Evolutionary conservation across 176 grass and related monocot species (phyloP).

Genomic region (Puccinellia tenuiflora): DNA sequence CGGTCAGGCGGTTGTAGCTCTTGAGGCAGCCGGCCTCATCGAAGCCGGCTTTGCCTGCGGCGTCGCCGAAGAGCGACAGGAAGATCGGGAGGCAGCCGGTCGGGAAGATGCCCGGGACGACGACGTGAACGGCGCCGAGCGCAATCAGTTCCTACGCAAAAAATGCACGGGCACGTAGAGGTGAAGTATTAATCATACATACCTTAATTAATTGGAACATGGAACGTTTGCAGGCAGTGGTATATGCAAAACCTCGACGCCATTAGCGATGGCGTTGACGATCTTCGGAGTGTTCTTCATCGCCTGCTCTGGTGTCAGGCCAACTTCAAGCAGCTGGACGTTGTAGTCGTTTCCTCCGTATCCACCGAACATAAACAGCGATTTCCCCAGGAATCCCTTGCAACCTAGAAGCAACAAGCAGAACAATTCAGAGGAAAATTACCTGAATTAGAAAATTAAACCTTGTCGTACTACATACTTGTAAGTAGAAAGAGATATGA

Average conservation of each 20-base stretch:
- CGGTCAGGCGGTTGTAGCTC: constrained; percentile 24
- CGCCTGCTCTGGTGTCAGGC: neutral
- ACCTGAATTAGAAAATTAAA: neutral
- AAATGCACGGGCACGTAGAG: neutral
- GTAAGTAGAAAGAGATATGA: neutral
- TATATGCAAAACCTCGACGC: constrained; percentile 19
- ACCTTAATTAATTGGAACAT: neutral
- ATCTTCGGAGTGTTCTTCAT: constrained; percentile 20
- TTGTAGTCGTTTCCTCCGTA: constrained; percentile 62
- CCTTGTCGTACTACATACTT: neutral
- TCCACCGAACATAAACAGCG: constrained; percentile 35
- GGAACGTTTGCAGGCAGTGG: neutral
- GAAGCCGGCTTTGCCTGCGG: neutral
- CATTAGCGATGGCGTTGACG: constrained; percentile 9
- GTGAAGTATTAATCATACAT: too few relatives aligned
- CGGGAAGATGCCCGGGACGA: constrained; percentile 33
- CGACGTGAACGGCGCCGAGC: constrained; percentile 26
- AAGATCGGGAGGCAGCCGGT: constrained; percentile 40
- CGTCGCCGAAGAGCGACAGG: neutral
- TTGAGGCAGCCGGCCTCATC: constrained; percentile 29
- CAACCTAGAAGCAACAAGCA: constrained; percentile 1
- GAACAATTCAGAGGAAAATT: neutral
- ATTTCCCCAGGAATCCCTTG: constrained; percentile 24
- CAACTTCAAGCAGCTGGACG: constrained; percentile 14
- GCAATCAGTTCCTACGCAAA: neutral